Evolutionary conservation across 768 basidiomycete genomes (phyloP).

Genomic region (Clathrus columnatus): DNA sequence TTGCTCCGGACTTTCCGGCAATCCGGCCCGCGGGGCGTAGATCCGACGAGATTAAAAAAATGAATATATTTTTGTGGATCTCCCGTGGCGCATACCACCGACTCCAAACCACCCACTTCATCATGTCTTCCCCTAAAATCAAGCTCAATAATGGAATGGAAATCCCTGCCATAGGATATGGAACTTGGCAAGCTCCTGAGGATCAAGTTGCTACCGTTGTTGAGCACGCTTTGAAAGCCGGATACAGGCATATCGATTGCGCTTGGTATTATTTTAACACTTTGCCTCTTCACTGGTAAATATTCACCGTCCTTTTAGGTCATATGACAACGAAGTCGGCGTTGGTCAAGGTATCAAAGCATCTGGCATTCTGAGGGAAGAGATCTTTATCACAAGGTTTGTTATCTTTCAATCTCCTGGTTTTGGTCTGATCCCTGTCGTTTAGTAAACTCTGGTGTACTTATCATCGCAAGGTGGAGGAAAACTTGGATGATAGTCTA

Average conservation of each 20-base stretch:
- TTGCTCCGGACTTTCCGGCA: background rate
- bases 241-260: constrained; percentile 69
- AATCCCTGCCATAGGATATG: constrained; percentile 70
- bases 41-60: background rate
- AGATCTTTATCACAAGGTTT: constrained; percentile 64
- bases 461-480: constrained; percentile 49
- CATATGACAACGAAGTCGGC: constrained; percentile 56
- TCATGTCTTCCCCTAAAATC: constrained; percentile 35
- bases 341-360: constrained; percentile 75
- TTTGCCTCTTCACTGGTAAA: constrained; percentile 16
- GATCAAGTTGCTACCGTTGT: constrained; percentile 70
- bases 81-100: background rate
- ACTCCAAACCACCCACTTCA: background rate
- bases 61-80: background rate
- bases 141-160: constrained; percentile 69
- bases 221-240: constrained; percentile 58
- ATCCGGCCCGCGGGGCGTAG: background rate
- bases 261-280: constrained; percentile 31
- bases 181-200: constrained; percentile 72
- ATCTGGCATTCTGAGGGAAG: constrained; percentile 60
- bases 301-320: constrained; percentile 20
- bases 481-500: constrained; percentile 64
- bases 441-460: constrained; percentile 55
- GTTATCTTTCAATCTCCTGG: background rate
- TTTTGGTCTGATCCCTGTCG: background rate